Base-by-base conservation (phyloP, 2,329 filamentous ascomycete species). In the Trichoderma cornu-damae region DNA sequence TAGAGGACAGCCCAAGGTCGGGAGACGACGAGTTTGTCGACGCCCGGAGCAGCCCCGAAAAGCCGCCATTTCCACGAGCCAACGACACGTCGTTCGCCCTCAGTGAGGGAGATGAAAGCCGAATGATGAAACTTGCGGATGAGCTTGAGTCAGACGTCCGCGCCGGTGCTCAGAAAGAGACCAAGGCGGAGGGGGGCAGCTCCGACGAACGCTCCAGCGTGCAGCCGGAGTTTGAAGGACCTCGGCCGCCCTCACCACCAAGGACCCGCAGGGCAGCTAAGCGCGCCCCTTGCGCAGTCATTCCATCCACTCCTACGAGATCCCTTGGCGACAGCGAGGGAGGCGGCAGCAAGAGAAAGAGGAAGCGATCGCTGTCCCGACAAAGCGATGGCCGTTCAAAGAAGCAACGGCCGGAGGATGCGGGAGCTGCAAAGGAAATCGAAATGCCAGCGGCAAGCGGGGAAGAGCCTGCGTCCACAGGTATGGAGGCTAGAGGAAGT, bases 1-100 rank as follows among this genome's bases (percentile, higher is more conserved):
- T 51, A 18, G 63, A 70, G 30, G 70, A 71, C 30, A 75, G 74
- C 5, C 73, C 75, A 1, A 77, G 69, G 49, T 76, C 75, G 2
- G 75, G 72, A 18, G 69, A 71, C 5, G 75, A 80, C n/a, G 72
- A 74, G 18, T 80, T 77, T 62, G 72, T 79, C 37, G 79, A 83
- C 65, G 78, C 78, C 11, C 71, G 69, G 42, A 76, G 71, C 32
- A 81, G 75, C 55, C 77, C 76, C 6, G 59, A 68, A 28, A 65
- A 63, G 3, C 63, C 67, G 6, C 32, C 57, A 3, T 42, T 55
- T 12, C 53, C 58, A 20, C 34, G 12, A 5, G 28, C 12, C 4
- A 63, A 63, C 11, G 66, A 70, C 40, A 65, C 63, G 11, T 77
- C 75, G 1, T 76, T 76, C 61, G 69, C 69, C 11, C 62, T 75